phyloP scores from a whole-genome alignment of 768 basidiomycete genomes.

The Rhodotorula paludigena region DNA sequence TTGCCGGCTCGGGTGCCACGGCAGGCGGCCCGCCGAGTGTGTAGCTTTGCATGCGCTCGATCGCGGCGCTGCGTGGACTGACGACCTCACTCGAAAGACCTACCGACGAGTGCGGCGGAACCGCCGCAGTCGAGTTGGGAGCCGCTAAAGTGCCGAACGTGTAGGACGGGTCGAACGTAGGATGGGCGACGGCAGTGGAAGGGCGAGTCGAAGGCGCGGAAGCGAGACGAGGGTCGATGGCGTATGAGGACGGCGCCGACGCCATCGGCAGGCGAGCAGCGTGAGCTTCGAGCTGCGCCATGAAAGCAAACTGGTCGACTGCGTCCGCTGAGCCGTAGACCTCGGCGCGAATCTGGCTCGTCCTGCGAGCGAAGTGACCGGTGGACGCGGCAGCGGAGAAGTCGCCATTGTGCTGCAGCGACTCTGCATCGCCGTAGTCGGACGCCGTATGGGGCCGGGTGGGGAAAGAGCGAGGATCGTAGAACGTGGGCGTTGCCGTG shows the following conservation, averaged over 20 bases:
- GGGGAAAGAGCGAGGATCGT: background rate
- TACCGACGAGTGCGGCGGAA: too few species aligned
- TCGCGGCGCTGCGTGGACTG: conserved; percentile 5
- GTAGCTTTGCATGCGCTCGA: conserved; percentile 28
- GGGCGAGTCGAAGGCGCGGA: background rate
- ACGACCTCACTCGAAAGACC: too few species aligned
- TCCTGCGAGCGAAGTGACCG: background rate
- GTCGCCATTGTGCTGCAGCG: conserved; percentile 1
- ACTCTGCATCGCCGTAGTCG: background rate
- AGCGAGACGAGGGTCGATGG: conserved; percentile 15
- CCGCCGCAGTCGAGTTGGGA: background rate
- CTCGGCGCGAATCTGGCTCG: background rate
- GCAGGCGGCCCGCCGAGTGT: conserved; percentile 9
- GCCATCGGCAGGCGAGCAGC: background rate
- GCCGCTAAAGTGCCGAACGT: too few species aligned
- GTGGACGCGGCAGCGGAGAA: background rate
- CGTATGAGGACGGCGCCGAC: background rate
- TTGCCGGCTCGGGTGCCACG: background rate
- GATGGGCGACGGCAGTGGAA: background rate
- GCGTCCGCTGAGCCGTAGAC: background rate
- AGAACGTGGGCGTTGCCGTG: background rate
- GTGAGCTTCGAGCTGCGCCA: conserved; percentile 15
- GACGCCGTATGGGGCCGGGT: background rate
- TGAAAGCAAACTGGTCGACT: conserved; percentile 19
- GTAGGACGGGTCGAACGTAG: background rate